Base-by-base conservation (phyloP, 1,139 yeast genomes). In the Schizosaccharomyces versatilis region DNA sequence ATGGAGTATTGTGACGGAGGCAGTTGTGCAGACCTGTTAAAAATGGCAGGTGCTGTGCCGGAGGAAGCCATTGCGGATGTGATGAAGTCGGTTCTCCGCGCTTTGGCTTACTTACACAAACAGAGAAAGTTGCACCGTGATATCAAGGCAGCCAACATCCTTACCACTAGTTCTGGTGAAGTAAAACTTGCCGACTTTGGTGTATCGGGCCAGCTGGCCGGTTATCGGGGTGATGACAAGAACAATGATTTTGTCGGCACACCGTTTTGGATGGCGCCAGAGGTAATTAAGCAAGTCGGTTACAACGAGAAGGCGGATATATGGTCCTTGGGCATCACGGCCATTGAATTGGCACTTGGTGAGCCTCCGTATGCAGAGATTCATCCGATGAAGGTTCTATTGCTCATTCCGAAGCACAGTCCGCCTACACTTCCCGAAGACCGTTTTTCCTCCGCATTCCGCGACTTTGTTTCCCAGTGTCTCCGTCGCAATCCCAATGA, bases 1-100 rank as follows among this genome's bases (percentile, higher is more conserved):
- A 84, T 86, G 95, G 96, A 86, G 65, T 84, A 76, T 64, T 86
- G 96, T 67, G 94, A 88, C 10, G 95, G 94, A 24, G 94, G 95
- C 0, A 83, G 94, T 1, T 83, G 94, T 66, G 75, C 84, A 0
- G 95, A 85, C 63, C 71, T 86, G 61, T 63, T 81, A 41, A 76
- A 73, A 61, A 19, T 32, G 14, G 71, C 71, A 59, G 75, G 73
- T 55, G 70, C 67, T 51, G 66, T 84, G 51, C 71, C 71, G 19
- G 94, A 84, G 61, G 72, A 72, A 3, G 70, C 74, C 14, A 78
- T 77, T 5, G 73, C 83, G 2, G 78, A 70, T 60, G 77, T 84
- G 32, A 71, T 80, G 52, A 68, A 76, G 55, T 80, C 76, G 52
- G 79, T 81, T 0, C 69, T 82, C 44, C 66, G 67, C 54, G 94